Base-by-base conservation (phyloP, 179 eudicot genomes). In the Beta macrorhiza region DNA sequence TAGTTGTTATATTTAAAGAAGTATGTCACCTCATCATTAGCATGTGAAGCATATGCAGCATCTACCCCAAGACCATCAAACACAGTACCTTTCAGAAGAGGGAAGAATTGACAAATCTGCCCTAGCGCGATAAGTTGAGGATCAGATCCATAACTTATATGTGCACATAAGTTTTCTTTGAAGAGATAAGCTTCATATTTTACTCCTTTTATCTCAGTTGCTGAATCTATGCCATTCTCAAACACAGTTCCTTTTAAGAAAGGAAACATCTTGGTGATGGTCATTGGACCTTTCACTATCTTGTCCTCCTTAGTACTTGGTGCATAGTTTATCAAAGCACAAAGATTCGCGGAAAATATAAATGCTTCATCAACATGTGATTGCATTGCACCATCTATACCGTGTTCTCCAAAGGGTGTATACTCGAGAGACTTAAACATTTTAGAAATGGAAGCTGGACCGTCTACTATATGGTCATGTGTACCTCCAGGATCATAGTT, bases 361-460 rank as follows among this genome's bases (percentile, higher is more conserved):
- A 44, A 61, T 25, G 70, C 79, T 76, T 76, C 70, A 44, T 76
- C n/a, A 59, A 2, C 32, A 22, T 62, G 45, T 15, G 57, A 47
- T 20, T 51, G 42, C 3, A 76, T 4, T 61, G 79, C 52, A 76
- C 70, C 51, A 12, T 64, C 72, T 22, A 77, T 55, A 4, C 80
- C 72, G 64, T 77, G 80, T 5, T 77, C 72, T 5, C 80, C 80
- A 51, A 77, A 77, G 11, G 79, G 79, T 13, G 72, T 77, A 15
- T 63, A 11, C 13, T 63, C 56, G 37, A 76, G 58, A 59, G 22
- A 13, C 69, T 64, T 25, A 22, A 77, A 77, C 79, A 63, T 62
- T 5, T 76, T 17, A 4, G 44, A 61, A n/a, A 61, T 5, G 10
- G 12, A 5, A 11, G 3, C 5, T 9, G 79, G 61, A 20, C 79